phyloP scores from a whole-genome alignment of 176 grass and related monocot genomes.

The Rhynchospora pubera region DNA sequence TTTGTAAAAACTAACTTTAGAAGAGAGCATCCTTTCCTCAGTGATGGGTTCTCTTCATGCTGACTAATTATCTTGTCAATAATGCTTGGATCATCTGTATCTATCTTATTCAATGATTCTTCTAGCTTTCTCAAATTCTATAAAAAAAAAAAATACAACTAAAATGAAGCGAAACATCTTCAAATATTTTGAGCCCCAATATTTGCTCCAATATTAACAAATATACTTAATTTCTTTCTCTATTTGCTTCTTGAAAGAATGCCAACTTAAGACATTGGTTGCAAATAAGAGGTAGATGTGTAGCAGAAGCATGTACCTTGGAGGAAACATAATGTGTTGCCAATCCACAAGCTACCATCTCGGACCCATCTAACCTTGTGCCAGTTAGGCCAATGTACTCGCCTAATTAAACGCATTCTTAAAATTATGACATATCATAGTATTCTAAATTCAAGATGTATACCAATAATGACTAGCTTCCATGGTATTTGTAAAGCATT shows the following conservation, averaged over 20 bases:
- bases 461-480: too few species aligned
- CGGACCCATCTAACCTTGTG: background rate
- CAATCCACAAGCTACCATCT: background rate
- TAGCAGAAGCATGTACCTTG: background rate
- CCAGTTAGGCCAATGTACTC: background rate
- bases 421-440: too few species aligned
- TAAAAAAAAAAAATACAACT: background rate
- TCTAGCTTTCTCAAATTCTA: background rate
- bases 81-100: background rate
- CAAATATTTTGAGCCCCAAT: background rate
- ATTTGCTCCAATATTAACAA: too few species aligned
- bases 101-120: background rate
- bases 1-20: background rate
- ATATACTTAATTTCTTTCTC: background rate
- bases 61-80: background rate
- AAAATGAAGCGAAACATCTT: background rate
- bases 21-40: constrained; percentile 1
- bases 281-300: background rate
- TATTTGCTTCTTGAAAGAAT: background rate
- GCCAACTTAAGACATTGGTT: background rate
- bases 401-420: background rate
- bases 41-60: background rate
- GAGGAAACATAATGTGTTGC: constrained; percentile 2
- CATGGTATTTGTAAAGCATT: too few species aligned
- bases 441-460: too few species aligned